Base-by-base conservation (phyloP, 495 filamentous ascomycete species). In the Xylona heveae region DNA sequence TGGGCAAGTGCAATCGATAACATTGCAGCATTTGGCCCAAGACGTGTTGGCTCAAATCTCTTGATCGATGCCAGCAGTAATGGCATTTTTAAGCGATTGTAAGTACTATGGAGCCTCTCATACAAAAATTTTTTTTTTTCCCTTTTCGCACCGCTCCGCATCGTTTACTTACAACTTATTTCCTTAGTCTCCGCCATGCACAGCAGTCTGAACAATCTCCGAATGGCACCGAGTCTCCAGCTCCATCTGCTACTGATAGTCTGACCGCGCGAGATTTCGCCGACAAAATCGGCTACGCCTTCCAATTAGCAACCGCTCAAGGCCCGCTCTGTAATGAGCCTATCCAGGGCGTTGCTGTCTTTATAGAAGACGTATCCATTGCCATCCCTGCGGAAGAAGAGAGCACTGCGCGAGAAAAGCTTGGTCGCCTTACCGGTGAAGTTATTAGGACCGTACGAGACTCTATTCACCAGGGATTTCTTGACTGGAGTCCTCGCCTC, bases 301-400 rank as follows among this genome's bases (percentile, higher is more conserved):
- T 95, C 64, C 88, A 99, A 47, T 67, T 99, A 0, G 71, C 78
- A n/a, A 92, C 76, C 9, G 64, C 66, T 21, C 76, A 85, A 44
- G 88, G 88, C 0, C 85, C 88, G 6, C 64, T 99, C 22, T 95
- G 90, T 51, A 64, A 80, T 43, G 88, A 99, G 46, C 85, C 85
- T 1, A 72, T 94, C 12, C 88, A 92, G 58, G 88, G 90, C 22
- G 60, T 91, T 2, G 88, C 82, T 17, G 79, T 94, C 37, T 81
- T 93, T 54, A 55, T 95, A 33, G 83, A 99, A 53, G 71, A 80
- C 24, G 54, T 92, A 7, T 54, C 63, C 2, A 53, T 85, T 8
- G 51, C 62, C 31, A 42, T 54, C 34, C 52, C 58, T 8, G 39
- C 58, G 0, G 64, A 67, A 4, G 72, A 73, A 30, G 57, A 67